phyloP scores from a whole-genome alignment of 2,329 filamentous ascomycete genomes.

The Phaeosphaeria sp. region DNA sequence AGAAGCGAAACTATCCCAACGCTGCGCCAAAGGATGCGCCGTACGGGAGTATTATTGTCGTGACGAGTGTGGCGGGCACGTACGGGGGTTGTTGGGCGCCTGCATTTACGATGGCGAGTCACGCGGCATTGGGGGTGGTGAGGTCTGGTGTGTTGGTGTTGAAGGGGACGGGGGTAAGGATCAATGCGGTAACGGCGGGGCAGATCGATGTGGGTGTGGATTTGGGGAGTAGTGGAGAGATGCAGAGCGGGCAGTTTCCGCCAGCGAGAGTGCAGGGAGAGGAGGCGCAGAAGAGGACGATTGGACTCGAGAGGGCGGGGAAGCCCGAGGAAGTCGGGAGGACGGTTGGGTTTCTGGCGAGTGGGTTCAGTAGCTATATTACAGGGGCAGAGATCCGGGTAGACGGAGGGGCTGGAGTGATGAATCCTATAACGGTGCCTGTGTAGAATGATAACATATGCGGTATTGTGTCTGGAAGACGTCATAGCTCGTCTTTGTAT shows the following conservation, averaged over 20 bases:
- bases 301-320: conserved; percentile 66
- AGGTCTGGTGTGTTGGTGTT: conserved; percentile 63
- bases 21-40: conserved; percentile 65
- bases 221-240: conserved; percentile 50
- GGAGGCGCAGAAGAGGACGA: conserved; percentile 56
- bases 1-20: conserved; percentile 64
- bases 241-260: conserved; percentile 63
- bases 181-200: conserved; percentile 61
- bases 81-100: conserved; percentile 67
- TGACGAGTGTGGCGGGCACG: conserved; percentile 63
- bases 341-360: conserved; percentile 68
- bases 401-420: conserved; percentile 62
- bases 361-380: conserved; percentile 68
- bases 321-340: conserved; percentile 64
- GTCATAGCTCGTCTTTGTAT: conserved; percentile 49
- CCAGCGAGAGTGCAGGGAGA: conserved; percentile 60
- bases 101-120: conserved; percentile 65
- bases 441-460: not conserved
- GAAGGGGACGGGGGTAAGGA: conserved; percentile 64
- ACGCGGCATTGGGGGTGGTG: conserved; percentile 68
- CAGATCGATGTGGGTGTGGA: conserved; percentile 56
- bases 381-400: conserved; percentile 68
- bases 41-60: conserved; percentile 70
- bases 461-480: not conserved
- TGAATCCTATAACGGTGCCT: conserved; percentile 50